Conservation (phyloP, 257 asterid species). For the Eucommia ulmoides region DNA sequence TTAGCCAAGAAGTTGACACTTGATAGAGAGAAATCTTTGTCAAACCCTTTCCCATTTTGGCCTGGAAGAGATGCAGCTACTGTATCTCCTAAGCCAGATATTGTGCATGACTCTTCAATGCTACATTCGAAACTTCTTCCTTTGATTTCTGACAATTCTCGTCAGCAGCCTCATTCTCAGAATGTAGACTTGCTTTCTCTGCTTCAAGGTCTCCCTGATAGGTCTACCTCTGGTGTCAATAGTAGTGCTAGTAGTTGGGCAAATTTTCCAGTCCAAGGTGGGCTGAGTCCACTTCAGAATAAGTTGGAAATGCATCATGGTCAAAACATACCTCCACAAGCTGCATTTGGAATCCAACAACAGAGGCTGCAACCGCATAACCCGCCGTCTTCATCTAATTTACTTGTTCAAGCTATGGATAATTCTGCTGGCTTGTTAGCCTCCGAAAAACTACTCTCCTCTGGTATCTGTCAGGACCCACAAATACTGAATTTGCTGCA, state of each 20-base stretch:
- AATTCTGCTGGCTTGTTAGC: slow-evolving; percentile 40
- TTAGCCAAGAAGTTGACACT: slow-evolving; percentile 48
- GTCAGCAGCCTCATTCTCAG: slow-evolving; percentile 36
- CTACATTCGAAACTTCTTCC: slow-evolving; percentile 38
- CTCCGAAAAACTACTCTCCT: slow-evolving; percentile 40
- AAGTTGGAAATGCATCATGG: slow-evolving; percentile 50
- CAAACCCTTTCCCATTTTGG: slow-evolving; percentile 53
- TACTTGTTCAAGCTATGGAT: slow-evolving; percentile 39
- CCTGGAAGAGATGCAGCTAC: slow-evolving; percentile 49
- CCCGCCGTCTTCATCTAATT: slow-evolving; percentile 25
- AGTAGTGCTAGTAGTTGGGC: slow-evolving; percentile 53
- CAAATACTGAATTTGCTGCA: slow-evolving; percentile 68
- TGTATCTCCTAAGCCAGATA: slow-evolving; percentile 30
- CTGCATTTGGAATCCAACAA: slow-evolving; percentile 54
- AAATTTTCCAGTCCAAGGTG: slow-evolving; percentile 64
- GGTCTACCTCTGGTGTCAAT: slow-evolving; percentile 32
- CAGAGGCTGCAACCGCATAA: slow-evolving; percentile 59
- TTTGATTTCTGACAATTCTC: slow-evolving; percentile 40
- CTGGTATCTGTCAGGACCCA: slow-evolving; percentile 71
- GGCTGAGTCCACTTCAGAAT: slow-evolving; percentile 42
- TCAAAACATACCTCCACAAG: slow-evolving; percentile 52
- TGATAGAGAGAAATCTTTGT: slow-evolving; percentile 69
- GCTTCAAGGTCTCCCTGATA: slow-evolving; percentile 48
- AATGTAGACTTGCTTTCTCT: slow-evolving; percentile 52
- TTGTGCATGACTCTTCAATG: slow-evolving; percentile 33